Percentiles rank a stretch among this genome's conserved stretches.
These are phyloP conservation scores for Melaleuca quinquenervia DNA, from an alignment of 345 rosid genomes.

Conservation along the genomic window DNA sequence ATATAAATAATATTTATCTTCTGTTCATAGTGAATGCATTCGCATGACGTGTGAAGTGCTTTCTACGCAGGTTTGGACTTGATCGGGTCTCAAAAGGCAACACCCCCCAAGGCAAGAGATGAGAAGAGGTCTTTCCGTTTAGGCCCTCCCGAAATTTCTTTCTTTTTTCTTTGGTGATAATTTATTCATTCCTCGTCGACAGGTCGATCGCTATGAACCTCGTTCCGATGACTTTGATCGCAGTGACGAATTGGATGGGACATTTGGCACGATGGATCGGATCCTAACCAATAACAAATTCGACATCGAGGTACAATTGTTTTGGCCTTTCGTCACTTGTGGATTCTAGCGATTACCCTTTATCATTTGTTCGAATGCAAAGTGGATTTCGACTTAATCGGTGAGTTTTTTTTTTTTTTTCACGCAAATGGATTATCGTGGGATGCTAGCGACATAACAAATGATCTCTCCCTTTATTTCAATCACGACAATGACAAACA, in stretches of 20 bases:
- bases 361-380: not conserved
- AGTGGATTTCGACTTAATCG: not conserved
- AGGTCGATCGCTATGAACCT: not conserved
- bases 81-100: not conserved
- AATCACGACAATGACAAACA: not conserved
- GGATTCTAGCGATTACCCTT: not conserved
- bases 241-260: fast-evolving
- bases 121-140: not conserved
- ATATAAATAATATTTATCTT: no score
- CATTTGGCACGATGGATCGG: not conserved
- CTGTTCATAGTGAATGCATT: not conserved
- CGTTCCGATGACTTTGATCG: not conserved
- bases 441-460: not conserved
- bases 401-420: not conserved
- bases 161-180: not conserved
- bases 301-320: not conserved
- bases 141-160: not conserved
- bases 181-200: no score
- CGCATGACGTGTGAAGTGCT: not conserved
- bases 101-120: not conserved
- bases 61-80: not conserved
- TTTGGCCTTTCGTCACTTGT: not conserved
- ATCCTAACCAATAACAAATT: fast-evolving
- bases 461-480: not conserved
- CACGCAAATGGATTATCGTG: not conserved